A percentile compares a stretch with the other conserved stretches of the same genome.
Evolutionary conservation across 257 asterid genomes (phyloP).

Genomic region (Oldenlandia corymbosa): DNA sequence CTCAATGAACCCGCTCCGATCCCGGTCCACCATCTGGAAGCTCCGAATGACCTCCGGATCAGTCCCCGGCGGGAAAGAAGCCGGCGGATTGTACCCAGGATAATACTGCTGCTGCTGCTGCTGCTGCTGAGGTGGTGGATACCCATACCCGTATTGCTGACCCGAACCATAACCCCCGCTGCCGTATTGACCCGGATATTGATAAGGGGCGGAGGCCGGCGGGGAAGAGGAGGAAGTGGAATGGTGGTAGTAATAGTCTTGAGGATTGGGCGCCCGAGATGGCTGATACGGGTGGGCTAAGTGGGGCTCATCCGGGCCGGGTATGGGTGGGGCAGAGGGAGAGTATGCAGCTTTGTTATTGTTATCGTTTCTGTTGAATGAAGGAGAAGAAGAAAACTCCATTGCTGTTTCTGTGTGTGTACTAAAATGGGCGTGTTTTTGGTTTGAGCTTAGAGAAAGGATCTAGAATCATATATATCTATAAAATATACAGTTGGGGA

Average conservation of each 20-base stretch:
- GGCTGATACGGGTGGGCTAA: constrained; percentile 42
- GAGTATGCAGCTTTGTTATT: constrained; percentile 25
- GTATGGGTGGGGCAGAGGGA: constrained; percentile 74
- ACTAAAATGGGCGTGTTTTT: background rate
- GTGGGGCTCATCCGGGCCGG: constrained; percentile 36
- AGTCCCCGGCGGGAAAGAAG: constrained; percentile 64
- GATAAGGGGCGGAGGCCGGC: constrained; percentile 22
- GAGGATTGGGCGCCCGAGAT: constrained; percentile 20
- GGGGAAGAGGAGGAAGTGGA: constrained; percentile 23
- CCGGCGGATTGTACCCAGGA: constrained; percentile 22
- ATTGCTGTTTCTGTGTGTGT: constrained; percentile 2
- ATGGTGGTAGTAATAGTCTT: constrained; percentile 9
- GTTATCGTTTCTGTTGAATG: background rate
- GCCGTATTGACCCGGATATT: constrained; percentile 4
- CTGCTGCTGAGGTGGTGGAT: constrained; percentile 24
- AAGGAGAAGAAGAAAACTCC: constrained; percentile 5
- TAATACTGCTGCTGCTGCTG: constrained; percentile 28
- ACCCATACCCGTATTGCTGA: constrained; percentile 15
- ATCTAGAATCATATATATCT: background rate
- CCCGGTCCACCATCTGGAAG: constrained; percentile 79
- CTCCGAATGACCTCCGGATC: constrained; percentile 69
- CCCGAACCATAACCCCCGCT: constrained; percentile 32
- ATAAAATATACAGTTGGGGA: no score
- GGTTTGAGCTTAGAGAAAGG: background rate
- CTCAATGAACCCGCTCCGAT: constrained; percentile 69